Evolutionary conservation across 208 protist species (phyloP).

Genomic region (Borovskyia barvae): DNA sequence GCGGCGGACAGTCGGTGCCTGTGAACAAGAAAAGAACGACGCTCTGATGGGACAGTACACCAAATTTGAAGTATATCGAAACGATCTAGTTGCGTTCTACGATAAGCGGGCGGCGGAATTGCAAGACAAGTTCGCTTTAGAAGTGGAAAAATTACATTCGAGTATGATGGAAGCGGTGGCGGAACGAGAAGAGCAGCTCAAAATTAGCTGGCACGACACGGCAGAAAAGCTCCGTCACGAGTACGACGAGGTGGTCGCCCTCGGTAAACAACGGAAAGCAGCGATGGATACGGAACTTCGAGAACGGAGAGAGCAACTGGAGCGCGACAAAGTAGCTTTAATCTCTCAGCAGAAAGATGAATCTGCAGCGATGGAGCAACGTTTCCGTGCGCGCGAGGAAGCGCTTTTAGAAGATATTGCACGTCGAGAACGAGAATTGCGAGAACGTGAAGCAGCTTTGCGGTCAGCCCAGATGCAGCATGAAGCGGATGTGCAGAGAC

Average conservation of each 20-base stretch:
- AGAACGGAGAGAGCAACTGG: conserved; percentile 22
- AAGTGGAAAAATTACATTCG: conserved; percentile 22
- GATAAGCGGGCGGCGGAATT: conserved; percentile 34
- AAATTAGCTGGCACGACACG: conserved; percentile 33
- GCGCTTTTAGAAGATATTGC: conserved; percentile 43
- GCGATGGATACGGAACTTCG: conserved; percentile 43
- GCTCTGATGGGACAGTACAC: conserved; percentile 39
- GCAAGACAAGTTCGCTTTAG: conserved; percentile 28
- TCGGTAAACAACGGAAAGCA: conserved; percentile 24
- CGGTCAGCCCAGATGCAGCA: conserved; percentile 29
- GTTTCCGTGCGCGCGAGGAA: conserved; percentile 47
- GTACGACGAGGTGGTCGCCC: conserved; percentile 29
- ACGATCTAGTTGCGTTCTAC: conserved; percentile 28
- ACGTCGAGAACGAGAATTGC: conserved; percentile 46
- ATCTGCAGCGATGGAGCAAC: conserved; percentile 19
- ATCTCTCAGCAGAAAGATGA: conserved; percentile 27
- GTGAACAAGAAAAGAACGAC: conserved; percentile 24
- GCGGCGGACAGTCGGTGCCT: conserved; percentile 21
- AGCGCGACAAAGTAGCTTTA: conserved; percentile 47
- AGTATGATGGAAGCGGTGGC: conserved; percentile 33
- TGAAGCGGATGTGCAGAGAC: conserved; percentile 35
- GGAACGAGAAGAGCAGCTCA: conserved; percentile 42
- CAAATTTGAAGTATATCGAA: conserved; percentile 38
- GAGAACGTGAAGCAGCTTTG: conserved; percentile 43
- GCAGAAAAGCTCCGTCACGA: conserved; percentile 27